phyloP scores from a whole-genome alignment of 202 grass and related monocot species.

The Hordeum pubiflorum region DNA sequence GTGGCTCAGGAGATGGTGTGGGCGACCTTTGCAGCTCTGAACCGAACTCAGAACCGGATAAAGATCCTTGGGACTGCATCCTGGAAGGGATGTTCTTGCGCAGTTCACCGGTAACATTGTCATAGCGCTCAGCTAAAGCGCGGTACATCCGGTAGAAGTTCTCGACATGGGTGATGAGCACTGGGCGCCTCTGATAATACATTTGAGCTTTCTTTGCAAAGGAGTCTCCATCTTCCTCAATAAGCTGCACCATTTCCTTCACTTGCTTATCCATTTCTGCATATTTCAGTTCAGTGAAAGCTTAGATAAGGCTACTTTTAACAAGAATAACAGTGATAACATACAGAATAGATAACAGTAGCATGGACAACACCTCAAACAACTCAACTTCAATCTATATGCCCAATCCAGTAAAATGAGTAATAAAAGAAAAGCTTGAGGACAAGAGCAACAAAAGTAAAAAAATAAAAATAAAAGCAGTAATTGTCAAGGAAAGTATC shows the following conservation, averaged over 20 bases:
- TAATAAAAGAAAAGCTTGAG: background rate
- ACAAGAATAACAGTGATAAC: background rate
- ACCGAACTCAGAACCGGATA: slow-evolving; percentile 37
- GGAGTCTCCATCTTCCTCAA: slow-evolving; percentile 76
- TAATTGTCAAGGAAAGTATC: background rate
- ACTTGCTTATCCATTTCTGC: slow-evolving; percentile 90
- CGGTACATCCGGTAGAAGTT: slow-evolving; percentile 92
- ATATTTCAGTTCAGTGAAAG: slow-evolving; percentile 33
- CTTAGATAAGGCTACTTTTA: background rate
- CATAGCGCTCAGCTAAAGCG: slow-evolving; percentile 77
- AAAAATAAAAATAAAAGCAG: background rate
- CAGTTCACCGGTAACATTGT: slow-evolving; percentile 77
- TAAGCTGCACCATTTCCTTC: slow-evolving; percentile 86
- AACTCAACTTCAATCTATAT: background rate
- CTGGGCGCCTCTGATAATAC: slow-evolving; percentile 80
- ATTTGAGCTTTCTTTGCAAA: slow-evolving; percentile 88
- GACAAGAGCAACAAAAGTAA: background rate
- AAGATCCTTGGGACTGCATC: slow-evolving; percentile 41
- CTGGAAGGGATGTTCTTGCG: slow-evolving; percentile 67
- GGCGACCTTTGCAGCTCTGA: slow-evolving; percentile 40
- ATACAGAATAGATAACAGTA: background rate
- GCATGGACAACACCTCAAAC: background rate
- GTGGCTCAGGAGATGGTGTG: slow-evolving; percentile 46
- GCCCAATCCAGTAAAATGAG: background rate
- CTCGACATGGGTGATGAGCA: slow-evolving; percentile 68